Evolutionary conservation across 2,329 filamentous ascomycete species (phyloP).

Genomic region (Sporothrix dimorphospora): DNA sequence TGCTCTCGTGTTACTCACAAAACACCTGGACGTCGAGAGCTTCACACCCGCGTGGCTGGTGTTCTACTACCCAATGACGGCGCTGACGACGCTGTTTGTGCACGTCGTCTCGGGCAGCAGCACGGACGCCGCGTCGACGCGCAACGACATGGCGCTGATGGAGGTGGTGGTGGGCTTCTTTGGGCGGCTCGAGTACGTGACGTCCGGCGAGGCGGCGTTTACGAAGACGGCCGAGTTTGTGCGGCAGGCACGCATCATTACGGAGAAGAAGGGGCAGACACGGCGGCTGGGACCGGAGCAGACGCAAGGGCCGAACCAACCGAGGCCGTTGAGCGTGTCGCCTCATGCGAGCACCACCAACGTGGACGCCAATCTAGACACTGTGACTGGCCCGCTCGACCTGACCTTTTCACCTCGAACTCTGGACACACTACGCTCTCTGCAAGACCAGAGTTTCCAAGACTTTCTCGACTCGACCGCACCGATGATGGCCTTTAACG

Average conservation of each 20-base stretch:
- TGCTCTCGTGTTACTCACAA: slow-evolving; percentile 23
- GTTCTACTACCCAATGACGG: slow-evolving; percentile 28
- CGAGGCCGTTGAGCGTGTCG: not conserved
- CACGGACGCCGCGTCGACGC: not conserved
- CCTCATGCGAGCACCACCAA: not conserved
- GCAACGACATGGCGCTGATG: slow-evolving; percentile 28
- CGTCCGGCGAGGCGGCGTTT: slow-evolving; percentile 25
- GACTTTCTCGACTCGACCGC: not conserved
- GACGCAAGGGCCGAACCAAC: too few species aligned
- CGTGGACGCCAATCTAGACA: too few species aligned
- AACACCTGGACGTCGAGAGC: slow-evolving; percentile 26
- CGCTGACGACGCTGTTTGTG: slow-evolving; percentile 23
- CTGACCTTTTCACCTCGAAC: not conserved
- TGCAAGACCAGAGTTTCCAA: not conserved
- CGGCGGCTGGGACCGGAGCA: too few species aligned
- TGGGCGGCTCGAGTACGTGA: slow-evolving; percentile 28
- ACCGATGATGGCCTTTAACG: not conserved
- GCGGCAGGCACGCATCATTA: slow-evolving; percentile 25
- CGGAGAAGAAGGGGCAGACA: not conserved
- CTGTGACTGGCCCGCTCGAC: not conserved
- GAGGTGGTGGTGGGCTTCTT: slow-evolving; percentile 26
- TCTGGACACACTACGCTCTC: not conserved
- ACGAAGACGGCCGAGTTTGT: slow-evolving; percentile 29
- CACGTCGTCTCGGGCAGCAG: slow-evolving; percentile 16
- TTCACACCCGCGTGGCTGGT: slow-evolving; percentile 26